A percentile compares a stretch with the other conserved stretches of the same genome.
These are phyloP conservation scores for Triticum turgidum DNA, from an alignment of 176 grass and related monocot genomes.

Conservation along the genomic window DNA sequence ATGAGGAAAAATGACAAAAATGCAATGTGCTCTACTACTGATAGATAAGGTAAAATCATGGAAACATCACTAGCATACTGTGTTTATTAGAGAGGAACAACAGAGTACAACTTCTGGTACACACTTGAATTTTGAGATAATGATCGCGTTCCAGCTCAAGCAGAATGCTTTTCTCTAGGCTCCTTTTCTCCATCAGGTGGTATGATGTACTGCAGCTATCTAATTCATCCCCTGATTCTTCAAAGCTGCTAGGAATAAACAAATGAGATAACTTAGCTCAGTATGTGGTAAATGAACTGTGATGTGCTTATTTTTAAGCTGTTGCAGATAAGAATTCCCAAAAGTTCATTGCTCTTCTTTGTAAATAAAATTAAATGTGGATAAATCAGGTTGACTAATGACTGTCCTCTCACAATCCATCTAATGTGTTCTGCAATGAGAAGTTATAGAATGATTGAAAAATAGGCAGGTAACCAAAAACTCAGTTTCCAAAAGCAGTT, in stretches of 20 bases:
- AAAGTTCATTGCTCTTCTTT: not conserved
- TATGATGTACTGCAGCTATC: constrained; percentile 26
- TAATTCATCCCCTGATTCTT: constrained; percentile 53
- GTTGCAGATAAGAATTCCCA: not conserved
- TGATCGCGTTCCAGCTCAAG: constrained; percentile 72
- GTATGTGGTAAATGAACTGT: not conserved
- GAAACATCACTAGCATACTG: not conserved
- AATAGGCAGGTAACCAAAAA: not conserved
- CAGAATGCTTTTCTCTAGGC: constrained; percentile 63
- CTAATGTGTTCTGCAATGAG: not conserved
- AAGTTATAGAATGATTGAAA: not conserved
- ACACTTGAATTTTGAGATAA: constrained; percentile 65
- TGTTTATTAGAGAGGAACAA: not conserved
- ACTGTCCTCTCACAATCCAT: not conserved
- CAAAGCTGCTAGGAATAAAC: constrained; percentile 53
- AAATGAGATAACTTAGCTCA: not conserved
- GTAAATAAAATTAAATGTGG: not conserved
- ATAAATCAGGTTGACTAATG: not conserved
- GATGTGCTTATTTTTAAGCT: not conserved
- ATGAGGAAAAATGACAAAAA: not conserved
- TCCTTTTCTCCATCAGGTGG: constrained; percentile 67
- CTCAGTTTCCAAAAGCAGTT: not conserved
- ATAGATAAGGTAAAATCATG: constrained; percentile 4
- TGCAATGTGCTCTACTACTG: not conserved
- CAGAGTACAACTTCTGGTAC: not conserved